A percentile compares a stretch with the other conserved stretches of the same genome.
Conservation (phyloP, 257 asterid genomes). For the Lavandula angustifolia region DNA sequence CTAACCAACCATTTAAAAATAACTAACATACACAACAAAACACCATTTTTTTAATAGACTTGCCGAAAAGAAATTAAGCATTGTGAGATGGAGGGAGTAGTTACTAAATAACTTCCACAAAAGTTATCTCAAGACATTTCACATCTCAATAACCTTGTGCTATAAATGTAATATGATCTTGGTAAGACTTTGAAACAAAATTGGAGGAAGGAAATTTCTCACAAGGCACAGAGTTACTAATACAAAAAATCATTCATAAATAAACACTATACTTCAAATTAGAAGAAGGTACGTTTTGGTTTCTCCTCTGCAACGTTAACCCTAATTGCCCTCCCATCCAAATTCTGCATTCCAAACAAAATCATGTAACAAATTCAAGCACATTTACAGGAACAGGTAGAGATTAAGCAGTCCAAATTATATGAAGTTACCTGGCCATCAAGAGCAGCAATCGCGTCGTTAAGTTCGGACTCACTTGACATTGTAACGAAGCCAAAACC, state of each 20-base stretch:
- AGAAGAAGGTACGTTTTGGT: constrained; percentile 52
- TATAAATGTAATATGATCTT: constrained; percentile 3
- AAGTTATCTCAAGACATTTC: no score
- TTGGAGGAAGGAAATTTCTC: constrained; percentile 6
- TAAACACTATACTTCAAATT: constrained; percentile 8
- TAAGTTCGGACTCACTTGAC: constrained; percentile 63
- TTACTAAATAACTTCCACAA: no score
- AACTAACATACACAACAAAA: no score
- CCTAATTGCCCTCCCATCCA: constrained; percentile 73
- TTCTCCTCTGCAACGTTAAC: constrained; percentile 75
- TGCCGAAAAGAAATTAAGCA: no score
- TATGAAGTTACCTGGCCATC: constrained; percentile 78
- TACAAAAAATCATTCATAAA: constrained; percentile 14
- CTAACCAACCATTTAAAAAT: no score
- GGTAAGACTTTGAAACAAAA: neutral
- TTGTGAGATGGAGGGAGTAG: no score
- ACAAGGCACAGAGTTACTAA: neutral
- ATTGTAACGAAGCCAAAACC: constrained; percentile 86
- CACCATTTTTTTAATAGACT: no score
- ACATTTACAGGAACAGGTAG: neutral
- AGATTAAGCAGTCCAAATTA: no score
- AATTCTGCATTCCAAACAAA: constrained; percentile 46
- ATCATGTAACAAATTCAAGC: neutral
- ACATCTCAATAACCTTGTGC: no score
- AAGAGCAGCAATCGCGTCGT: constrained; percentile 79